A percentile compares a stretch with the other conserved stretches of the same genome.
These are phyloP conservation scores for Aspergillus amoenus DNA, from an alignment of 2,329 filamentous ascomycete species.

Conservation along the genomic window DNA sequence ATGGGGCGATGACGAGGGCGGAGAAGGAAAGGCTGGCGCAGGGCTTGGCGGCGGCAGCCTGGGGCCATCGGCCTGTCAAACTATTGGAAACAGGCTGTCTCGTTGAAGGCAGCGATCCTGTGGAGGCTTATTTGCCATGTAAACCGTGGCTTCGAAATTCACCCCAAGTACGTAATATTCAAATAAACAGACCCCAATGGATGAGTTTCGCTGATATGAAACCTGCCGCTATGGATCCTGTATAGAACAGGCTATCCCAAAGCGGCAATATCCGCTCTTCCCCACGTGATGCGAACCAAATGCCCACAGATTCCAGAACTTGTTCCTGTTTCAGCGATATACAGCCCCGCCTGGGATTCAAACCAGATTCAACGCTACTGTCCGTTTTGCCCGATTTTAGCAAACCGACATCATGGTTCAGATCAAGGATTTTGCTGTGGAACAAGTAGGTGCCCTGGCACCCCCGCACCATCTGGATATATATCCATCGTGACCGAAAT, in stretches of 20 bases:
- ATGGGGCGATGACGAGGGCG: constrained; percentile 33
- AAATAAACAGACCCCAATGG: neutral
- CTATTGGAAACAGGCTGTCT: neutral
- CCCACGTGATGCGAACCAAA: constrained; percentile 5
- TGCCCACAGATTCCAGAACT: neutral
- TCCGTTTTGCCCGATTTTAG: neutral
- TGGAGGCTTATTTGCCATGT: neutral
- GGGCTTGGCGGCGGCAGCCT: constrained; percentile 13
- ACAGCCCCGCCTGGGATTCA: neutral
- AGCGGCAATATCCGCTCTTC: neutral
- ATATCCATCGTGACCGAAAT: constrained; percentile 1
- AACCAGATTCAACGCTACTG: neutral
- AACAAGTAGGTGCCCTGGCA: constrained; percentile 54
- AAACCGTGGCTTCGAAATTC: neutral
- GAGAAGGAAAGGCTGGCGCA: constrained; percentile 19
- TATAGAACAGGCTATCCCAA: constrained; percentile 2
- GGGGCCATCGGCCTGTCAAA: constrained; percentile 20
- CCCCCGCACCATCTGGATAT: constrained; percentile 5
- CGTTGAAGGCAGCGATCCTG: neutral
- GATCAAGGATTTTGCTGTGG: constrained; percentile 55
- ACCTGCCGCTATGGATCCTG: neutral
- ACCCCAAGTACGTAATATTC: no score
- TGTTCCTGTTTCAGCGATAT: neutral
- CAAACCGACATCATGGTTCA: constrained; percentile 37
- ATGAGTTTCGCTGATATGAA: neutral